Evolutionary conservation across 2,329 filamentous ascomycete genomes (phyloP).

Genomic region (Chaetothyriales sp.): DNA sequence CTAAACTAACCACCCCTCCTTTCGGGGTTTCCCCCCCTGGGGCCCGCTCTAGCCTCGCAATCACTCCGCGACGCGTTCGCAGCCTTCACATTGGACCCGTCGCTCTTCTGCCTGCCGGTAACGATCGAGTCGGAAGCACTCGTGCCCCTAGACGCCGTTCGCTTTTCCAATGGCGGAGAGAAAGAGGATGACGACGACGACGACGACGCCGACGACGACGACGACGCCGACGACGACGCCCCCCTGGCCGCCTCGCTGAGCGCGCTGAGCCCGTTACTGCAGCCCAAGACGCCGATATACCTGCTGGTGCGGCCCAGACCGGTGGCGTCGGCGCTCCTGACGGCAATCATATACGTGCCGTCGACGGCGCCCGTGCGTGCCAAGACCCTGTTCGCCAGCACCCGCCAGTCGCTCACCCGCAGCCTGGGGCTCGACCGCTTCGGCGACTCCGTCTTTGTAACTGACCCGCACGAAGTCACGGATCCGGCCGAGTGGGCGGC

Average conservation of each 20-base stretch:
- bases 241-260: constrained; percentile 37
- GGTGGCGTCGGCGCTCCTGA: constrained; percentile 23
- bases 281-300: constrained; percentile 43
- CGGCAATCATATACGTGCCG: constrained; percentile 49
- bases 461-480: constrained; percentile 42
- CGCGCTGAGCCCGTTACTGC: constrained; percentile 35
- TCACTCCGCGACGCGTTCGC: constrained; percentile 34
- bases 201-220: neutral
- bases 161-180: too few species aligned
- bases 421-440: constrained; percentile 50
- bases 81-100: constrained; percentile 26
- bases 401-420: constrained; percentile 42
- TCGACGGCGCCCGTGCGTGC: constrained; percentile 47
- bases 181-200: too few species aligned
- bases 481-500: constrained; percentile 39
- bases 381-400: constrained; percentile 53
- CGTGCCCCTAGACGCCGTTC: constrained; percentile 25
- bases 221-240: constrained; percentile 20
- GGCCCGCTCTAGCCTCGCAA: constrained; percentile 26
- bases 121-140: constrained; percentile 32
- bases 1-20: neutral
- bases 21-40: too few species aligned
- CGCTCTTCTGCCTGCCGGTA: constrained; percentile 31
- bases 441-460: constrained; percentile 41
- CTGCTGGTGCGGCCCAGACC: constrained; percentile 38